Conservation (phyloP, 1,284 basidiomycete genomes). For the Neolentinus lepideus region DNA sequence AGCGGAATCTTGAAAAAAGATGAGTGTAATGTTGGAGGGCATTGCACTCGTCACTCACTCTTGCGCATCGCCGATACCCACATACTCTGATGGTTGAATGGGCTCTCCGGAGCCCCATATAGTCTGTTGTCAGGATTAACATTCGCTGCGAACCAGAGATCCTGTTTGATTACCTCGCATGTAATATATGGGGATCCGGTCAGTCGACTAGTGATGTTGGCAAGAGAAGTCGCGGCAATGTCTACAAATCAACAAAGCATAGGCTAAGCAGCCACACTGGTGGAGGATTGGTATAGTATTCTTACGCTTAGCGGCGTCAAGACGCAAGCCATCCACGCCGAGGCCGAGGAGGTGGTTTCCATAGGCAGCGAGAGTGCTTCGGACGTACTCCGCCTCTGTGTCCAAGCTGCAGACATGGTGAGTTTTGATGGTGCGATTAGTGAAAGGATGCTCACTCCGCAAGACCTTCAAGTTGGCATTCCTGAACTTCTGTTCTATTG, state of each 20-base stretch:
- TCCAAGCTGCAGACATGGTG: slow-evolving; percentile 8
- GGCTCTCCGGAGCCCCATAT: slow-evolving; percentile 17
- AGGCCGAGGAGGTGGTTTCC: slow-evolving; percentile 22
- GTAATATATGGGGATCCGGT: slow-evolving; percentile 12
- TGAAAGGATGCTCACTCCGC: slow-evolving; percentile 13
- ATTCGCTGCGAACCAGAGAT: not conserved
- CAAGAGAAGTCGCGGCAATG: slow-evolving; percentile 15
- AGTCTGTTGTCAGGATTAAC: slow-evolving; percentile 12
- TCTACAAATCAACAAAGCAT: slow-evolving; percentile 2
- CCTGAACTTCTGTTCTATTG: slow-evolving; percentile 19
- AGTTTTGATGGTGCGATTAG: not conserved
- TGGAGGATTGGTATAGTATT: not conserved
- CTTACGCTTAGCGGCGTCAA: slow-evolving; percentile 27
- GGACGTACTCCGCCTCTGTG: slow-evolving; percentile 21
- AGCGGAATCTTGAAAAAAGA: not conserved
- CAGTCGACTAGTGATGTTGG: slow-evolving; percentile 17
- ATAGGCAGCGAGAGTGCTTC: slow-evolving; percentile 18
- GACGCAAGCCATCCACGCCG: slow-evolving; percentile 23
- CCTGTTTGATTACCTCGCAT: slow-evolving; percentile 10
- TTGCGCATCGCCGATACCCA: slow-evolving; percentile 21
- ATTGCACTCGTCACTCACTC: slow-evolving; percentile 18
- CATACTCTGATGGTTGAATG: slow-evolving; percentile 18
- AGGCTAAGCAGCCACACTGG: not conserved
- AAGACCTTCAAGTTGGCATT: slow-evolving; percentile 18
- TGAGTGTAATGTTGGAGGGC: no score